Evolutionary conservation across 208 protist genomes (phyloP), one percentile per base, ranked within the genome.

Genomic region (Crithidia thermophila): DNA sequence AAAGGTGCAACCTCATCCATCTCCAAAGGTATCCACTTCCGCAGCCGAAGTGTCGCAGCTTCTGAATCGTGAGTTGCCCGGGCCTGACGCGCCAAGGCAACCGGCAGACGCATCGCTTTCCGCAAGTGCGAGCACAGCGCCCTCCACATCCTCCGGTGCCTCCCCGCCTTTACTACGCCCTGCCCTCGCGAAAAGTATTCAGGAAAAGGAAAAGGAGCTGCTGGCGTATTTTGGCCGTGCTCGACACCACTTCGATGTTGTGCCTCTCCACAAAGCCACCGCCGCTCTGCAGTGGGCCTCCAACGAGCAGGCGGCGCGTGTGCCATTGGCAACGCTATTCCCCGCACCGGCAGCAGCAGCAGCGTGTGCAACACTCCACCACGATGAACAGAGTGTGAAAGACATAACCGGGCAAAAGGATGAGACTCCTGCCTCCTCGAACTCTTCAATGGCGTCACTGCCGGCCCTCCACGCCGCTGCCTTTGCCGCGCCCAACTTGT

Each of bases 151-250:
- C n/a, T n/a, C n/a, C n/a, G n/a, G n/a, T n/a, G n/a, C n/a, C n/a
- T n/a, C n/a, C n/a, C n/a, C n/a, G n/a, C n/a, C n/a, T n/a, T n/a
- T n/a, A n/a, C n/a, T n/a, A n/a, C n/a, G n/a, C n/a, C n/a, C n/a
- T n/a, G n/a, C n/a, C 10, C 1, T 18, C 8, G 36, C 11, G 11
- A 23, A 4, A 11, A 42, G 10, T 20, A 50, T 42, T 4, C 14
- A 42, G 23, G 67, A 45, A 10, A 46, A 25, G 45, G 74, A 79
- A 47, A 14, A 49, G 42, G 37, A 39, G n/a, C 63, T 80, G 16
- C 62, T 80, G 46, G 50, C 49, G 46, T 72, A 75, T 47, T 80
- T 80, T 30, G 51, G 68, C 36, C 50, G 55, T 21, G 62, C 40
- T 2, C 43, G 60, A 6, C 47, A 36, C n/a, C 59, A 67, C 55